These are phyloP conservation scores for Penicillium carneum DNA, from an alignment of 2,329 filamentous ascomycete genomes.

Conservation along the genomic window DNA sequence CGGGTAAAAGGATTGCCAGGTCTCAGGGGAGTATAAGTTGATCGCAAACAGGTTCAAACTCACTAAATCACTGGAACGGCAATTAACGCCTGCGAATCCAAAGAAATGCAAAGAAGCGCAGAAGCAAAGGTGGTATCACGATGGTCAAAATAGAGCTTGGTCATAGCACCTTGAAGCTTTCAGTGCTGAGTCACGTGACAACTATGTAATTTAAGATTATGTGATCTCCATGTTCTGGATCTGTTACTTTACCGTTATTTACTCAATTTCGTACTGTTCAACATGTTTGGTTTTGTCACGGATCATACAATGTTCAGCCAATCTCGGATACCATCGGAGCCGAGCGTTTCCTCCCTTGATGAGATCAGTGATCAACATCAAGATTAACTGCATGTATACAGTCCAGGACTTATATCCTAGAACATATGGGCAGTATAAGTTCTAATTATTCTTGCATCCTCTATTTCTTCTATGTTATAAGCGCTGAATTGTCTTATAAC, in stretches of 20 bases:
- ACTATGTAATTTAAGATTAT: background rate
- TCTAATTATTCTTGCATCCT: background rate
- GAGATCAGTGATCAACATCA: slow-evolving; percentile 6
- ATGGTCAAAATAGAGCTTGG: slow-evolving; percentile 18
- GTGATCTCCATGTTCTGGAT: background rate
- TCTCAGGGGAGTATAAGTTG: background rate
- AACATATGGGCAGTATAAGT: background rate
- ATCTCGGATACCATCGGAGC: slow-evolving; percentile 33
- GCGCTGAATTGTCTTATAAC: too few relatives aligned
- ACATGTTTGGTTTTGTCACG: background rate
- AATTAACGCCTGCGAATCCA: background rate
- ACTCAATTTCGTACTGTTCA: background rate
- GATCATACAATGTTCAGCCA: background rate
- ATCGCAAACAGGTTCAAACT: slow-evolving; percentile 1
- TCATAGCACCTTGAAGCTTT: slow-evolving; percentile 13
- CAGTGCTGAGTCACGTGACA: background rate
- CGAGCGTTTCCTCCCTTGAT: slow-evolving; percentile 11
- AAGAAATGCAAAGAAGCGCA: slow-evolving; percentile 1
- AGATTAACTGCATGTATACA: background rate
- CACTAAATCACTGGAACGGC: slow-evolving; percentile 15
- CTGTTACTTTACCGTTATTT: background rate
- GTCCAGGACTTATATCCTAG: background rate
- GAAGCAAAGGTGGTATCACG: slow-evolving; percentile 9
- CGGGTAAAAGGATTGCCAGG: slow-evolving; percentile 18
- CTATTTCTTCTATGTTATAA: background rate